These are phyloP conservation scores for Meira miltonrushii DNA, from an alignment of 1,284 basidiomycete species.

Conservation along the genomic window DNA sequence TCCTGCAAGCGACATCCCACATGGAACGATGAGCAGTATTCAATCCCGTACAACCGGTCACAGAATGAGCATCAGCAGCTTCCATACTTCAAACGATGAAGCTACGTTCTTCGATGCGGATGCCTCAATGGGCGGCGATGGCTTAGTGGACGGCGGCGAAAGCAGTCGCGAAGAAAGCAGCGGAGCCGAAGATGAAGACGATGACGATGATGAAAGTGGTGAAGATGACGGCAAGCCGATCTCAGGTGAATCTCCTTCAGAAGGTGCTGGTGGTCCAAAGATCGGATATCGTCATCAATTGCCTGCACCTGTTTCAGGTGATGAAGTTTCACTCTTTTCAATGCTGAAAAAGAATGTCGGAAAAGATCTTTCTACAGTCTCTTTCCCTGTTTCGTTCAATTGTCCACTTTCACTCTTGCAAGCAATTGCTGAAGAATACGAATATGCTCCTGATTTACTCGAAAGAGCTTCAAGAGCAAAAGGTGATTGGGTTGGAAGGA, in stretches of 20 bases:
- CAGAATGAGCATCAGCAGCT: slow-evolving; percentile 28
- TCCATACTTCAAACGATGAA: slow-evolving; percentile 36
- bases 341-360: slow-evolving; percentile 82
- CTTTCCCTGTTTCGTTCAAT: slow-evolving; percentile 53
- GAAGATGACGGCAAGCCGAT: slow-evolving; percentile 25
- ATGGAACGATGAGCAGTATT: slow-evolving; percentile 33
- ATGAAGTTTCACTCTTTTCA: slow-evolving; percentile 79
- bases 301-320: slow-evolving; percentile 60
- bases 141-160: slow-evolving; percentile 19
- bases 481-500: slow-evolving; percentile 41
- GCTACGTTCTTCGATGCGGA: slow-evolving; percentile 47
- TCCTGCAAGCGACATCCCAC: slow-evolving; percentile 20
- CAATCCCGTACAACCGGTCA: slow-evolving; percentile 14
- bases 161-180: slow-evolving; percentile 19
- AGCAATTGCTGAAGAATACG: slow-evolving; percentile 50
- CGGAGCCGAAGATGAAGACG: slow-evolving; percentile 28
- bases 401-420: slow-evolving; percentile 50
- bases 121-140: slow-evolving; percentile 18
- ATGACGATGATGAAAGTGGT: slow-evolving; percentile 30
- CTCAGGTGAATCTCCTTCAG: neutral
- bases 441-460: slow-evolving; percentile 48
- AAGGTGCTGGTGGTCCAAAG: slow-evolving; percentile 1
- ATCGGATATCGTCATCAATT: slow-evolving; percentile 56
- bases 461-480: slow-evolving; percentile 36
- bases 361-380: slow-evolving; percentile 51